phyloP scores from a whole-genome alignment of 108 stramenopile species.

The Hondaea fermentalgiana region DNA sequence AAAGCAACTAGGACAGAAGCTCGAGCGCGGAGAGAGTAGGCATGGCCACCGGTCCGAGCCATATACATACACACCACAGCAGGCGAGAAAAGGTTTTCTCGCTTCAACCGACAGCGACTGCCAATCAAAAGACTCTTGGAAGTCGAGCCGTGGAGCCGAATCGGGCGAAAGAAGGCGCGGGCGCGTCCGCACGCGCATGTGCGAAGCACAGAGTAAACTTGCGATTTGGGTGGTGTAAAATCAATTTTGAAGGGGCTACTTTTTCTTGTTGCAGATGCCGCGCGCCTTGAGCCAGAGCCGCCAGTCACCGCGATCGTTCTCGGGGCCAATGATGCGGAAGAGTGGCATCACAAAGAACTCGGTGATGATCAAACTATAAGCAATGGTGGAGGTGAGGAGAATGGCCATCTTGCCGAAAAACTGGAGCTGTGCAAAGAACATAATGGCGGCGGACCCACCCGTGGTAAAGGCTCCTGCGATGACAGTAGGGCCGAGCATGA shows the following conservation, averaged over 20 bases:
- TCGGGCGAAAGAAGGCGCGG: too few species aligned
- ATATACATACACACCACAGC: too few species aligned
- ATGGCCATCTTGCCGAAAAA: conserved; percentile 37
- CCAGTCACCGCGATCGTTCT: neutral
- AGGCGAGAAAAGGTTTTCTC: too few species aligned
- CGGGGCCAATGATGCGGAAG: conserved; percentile 18
- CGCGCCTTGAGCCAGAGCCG: neutral
- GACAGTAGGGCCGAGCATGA: conserved; percentile 18
- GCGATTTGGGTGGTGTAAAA: too few species aligned
- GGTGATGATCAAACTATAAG: neutral
- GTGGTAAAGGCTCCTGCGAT: conserved; percentile 32
- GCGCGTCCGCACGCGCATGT: too few species aligned
- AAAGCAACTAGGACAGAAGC: too few species aligned
- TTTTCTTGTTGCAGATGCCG: neutral
- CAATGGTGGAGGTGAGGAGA: conserved; percentile 24
- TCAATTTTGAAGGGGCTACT: neutral
- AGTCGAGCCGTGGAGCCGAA: too few species aligned
- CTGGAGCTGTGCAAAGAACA: conserved; percentile 16
- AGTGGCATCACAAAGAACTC: conserved; percentile 32
- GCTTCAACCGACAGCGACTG: too few species aligned
- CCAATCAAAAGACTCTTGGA: too few species aligned
- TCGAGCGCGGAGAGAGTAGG: too few species aligned
- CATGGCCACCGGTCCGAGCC: too few species aligned
- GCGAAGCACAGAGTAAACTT: too few species aligned
- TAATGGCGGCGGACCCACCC: conserved; percentile 19